Evolutionary conservation across 139 green algal species (phyloP), one percentile per base, ranked within the genome.

Genomic region (Penium margaritaceum): DNA sequence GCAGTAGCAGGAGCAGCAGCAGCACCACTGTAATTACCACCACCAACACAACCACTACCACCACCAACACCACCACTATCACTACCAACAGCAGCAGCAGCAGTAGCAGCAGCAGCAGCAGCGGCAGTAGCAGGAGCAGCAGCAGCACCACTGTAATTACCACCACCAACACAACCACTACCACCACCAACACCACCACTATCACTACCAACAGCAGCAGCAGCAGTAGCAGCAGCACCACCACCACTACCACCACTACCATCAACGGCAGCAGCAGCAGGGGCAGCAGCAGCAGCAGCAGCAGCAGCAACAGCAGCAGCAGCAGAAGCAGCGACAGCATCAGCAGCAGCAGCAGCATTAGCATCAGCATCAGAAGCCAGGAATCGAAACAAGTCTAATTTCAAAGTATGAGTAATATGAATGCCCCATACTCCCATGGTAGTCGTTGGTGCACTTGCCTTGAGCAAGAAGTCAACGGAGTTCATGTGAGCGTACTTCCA

Each of bases 401-500:
- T n/a, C n/a, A 53, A n/a, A 53, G 43, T 53, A 14, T n/a, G 12
- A 53, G 43, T 53, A 53, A 53, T 53, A 14, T 53, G 12, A 53
- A 12, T 53, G 43, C 12, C 43, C 43, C 43, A 53, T 53, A n/a
- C 43, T 14, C 15, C 12, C n/a, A n/a, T n/a, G n/a, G n/a, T n/a
- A n/a, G n/a, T n/a, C n/a, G n/a, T n/a, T n/a, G n/a, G n/a, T n/a
- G n/a, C n/a, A n/a, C 21, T 54, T 15, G 80, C 21, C 41, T 80
- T 71, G 29, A 90, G 62, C 6, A 86, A 80, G 73, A 98, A 98
- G 82, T 98, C 93, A 38, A 97, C 93, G 0, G 85, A 93, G 86
- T 98, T 98, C 64, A 96, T 81, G 79, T 93, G 81, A 2, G 90
- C 81, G 79, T 90, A 97, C 86, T 98, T 98, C 90, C 90, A 98